Conservation (phyloP, 306 rosid genomes). For the Prunus armeniaca region DNA sequence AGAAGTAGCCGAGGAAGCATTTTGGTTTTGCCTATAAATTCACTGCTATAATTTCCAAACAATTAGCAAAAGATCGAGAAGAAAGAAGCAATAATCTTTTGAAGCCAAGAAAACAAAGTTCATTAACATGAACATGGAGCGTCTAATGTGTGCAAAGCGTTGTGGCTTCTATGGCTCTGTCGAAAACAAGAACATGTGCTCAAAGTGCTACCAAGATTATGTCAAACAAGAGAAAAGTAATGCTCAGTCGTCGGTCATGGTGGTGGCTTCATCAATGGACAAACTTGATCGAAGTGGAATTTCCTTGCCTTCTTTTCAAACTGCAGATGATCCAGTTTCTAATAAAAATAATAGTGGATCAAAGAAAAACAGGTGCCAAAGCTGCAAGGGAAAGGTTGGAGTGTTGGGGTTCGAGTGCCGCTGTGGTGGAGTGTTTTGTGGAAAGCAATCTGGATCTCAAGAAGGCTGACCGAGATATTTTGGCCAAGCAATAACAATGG, state of each 20-base stretch:
- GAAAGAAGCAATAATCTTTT: background rate
- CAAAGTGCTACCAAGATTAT: background rate
- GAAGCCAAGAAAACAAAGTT: background rate
- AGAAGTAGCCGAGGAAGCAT: background rate
- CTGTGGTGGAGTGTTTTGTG: constrained; percentile 20
- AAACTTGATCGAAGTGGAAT: background rate
- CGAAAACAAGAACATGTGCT: background rate
- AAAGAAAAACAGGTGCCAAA: constrained; percentile 9
- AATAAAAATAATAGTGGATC: background rate
- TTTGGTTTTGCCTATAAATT: background rate
- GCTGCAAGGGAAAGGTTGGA: constrained; percentile 16
- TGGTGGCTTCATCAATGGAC: background rate
- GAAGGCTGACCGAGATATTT: background rate
- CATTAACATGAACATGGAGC: background rate
- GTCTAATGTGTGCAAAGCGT: background rate
- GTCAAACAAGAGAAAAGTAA: background rate
- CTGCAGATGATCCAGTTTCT: background rate
- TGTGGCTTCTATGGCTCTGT: constrained; percentile 6
- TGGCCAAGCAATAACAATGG: no score
- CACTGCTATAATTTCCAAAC: background rate
- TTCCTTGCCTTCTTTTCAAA: background rate
- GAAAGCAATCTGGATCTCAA: background rate
- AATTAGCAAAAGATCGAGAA: background rate
- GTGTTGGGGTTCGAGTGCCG: constrained; percentile 14
- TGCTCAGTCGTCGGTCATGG: background rate